Evolutionary conservation across 805 yeast genomes (phyloP), one percentile per base, ranked within the genome.

Genomic region (Hanseniaspora lachancei): DNA sequence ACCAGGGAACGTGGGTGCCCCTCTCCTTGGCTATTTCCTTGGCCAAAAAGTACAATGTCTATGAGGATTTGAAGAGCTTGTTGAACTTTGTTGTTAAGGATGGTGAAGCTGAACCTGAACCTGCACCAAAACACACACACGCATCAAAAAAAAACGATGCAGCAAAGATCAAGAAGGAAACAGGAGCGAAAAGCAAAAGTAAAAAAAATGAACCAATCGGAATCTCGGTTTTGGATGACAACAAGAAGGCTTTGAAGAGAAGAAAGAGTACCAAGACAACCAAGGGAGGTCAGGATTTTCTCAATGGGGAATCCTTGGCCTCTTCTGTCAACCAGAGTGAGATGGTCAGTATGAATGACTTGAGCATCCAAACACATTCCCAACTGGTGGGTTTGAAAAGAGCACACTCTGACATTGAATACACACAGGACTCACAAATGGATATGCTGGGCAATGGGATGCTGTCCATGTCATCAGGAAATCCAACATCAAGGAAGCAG

Each of bases 1-100:
- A 89, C 68, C 97, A 91, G 68, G 97, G 96, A 18, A 89, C 97
- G 2, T 89, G 96, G 96, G 89, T 89, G 9, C 97, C 97, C 0
- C 69, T 86, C 59, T 80, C 76, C 7, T 79, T 86, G 50, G 97
- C 96, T 0, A 69, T 73, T 27, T 78, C 76, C 59, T 76, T 87
- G 56, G 87, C 91, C 1, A 72, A 73, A 50, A 80, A 79, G 62
- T 80, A 79, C 61, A 81, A 77, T 0, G 95, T 86, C 5, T 72
- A 74, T 58, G 84, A 77, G 3, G 72, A 76, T 16, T 72, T 91
- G 47, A 68, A 71, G 40, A 86, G 89, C 0, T 70, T 89, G 23
- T 81, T 89, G 58, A 82, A 81, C 36, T 85, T 78, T 64, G 69
- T 70, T 61, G 68, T 78, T 57, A 57, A 74, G 55, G 72, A 79